A percentile compares a stretch with the other conserved stretches of the same genome.
phyloP scores from a whole-genome alignment of 176 grass and related monocot genomes.

The Cenchrus purpureus region DNA sequence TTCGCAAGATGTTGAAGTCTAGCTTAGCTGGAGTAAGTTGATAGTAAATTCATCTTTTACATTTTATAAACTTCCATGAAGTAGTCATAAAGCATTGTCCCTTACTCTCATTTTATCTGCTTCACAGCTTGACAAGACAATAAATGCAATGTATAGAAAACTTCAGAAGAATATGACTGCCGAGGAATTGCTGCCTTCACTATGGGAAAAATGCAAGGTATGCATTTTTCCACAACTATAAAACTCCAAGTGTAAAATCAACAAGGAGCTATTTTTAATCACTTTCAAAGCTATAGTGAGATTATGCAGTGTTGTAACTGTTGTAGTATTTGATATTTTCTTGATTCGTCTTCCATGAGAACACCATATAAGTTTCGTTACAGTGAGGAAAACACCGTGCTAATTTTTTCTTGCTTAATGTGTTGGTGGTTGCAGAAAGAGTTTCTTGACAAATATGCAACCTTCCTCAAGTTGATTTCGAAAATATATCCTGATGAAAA shows the following conservation, averaged over 20 bases:
- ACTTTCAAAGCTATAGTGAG: not conserved
- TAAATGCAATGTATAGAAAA: slow-evolving; percentile 93
- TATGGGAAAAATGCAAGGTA: slow-evolving; percentile 99
- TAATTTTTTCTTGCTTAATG: not conserved
- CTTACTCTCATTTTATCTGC: slow-evolving; percentile 20
- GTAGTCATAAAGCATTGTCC: slow-evolving; percentile 2
- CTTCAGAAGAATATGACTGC: slow-evolving; percentile 97
- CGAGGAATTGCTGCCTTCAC: slow-evolving; percentile 82
- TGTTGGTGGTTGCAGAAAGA: slow-evolving; percentile 68
- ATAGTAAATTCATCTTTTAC: slow-evolving; percentile 22
- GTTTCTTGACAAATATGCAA: slow-evolving; percentile 91
- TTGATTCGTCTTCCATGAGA: not conserved
- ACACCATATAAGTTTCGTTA: not conserved
- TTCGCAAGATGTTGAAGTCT: slow-evolving; percentile 87
- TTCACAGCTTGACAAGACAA: slow-evolving; percentile 85
- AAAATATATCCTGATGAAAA: slow-evolving; percentile 94
- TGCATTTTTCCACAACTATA: not conserved
- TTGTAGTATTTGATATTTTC: slow-evolving; percentile 11
- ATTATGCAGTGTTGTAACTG: not conserved
- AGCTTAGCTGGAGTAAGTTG: slow-evolving; percentile 80
- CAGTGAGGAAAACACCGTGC: not conserved
- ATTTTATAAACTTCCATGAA: not conserved
- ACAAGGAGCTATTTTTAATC: not conserved
- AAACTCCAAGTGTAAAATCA: not conserved
- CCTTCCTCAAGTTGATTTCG: slow-evolving; percentile 74